These are phyloP conservation scores for Microbotryum scabiosae DNA, from an alignment of 1,284 basidiomycete genomes.

Conservation along the genomic window DNA sequence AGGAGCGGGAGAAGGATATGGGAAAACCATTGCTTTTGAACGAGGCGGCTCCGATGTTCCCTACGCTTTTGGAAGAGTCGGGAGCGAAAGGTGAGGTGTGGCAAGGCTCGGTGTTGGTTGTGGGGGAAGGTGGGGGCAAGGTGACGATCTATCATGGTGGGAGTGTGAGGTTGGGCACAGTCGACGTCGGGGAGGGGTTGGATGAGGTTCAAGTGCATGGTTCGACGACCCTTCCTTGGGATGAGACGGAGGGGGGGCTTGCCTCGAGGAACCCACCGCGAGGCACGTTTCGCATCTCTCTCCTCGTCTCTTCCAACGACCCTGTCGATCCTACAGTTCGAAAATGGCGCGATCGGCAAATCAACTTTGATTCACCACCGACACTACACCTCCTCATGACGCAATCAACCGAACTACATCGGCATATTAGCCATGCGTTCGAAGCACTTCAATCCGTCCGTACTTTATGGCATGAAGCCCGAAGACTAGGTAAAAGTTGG, in stretches of 20 bases:
- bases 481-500: slow-evolving; percentile 28
- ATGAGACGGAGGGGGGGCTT: too few species aligned
- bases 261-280: neutral
- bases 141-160: slow-evolving; percentile 18
- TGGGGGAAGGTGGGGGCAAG: slow-evolving; percentile 8
- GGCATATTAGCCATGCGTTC: slow-evolving; percentile 14
- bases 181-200: neutral
- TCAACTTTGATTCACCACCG: slow-evolving; percentile 1
- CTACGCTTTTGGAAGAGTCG: slow-evolving; percentile 7
- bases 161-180: slow-evolving; percentile 11
- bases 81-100: neutral
- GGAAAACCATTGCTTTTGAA: slow-evolving; percentile 11
- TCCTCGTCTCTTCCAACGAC: neutral
- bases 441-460: slow-evolving; percentile 21
- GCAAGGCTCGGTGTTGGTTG: slow-evolving; percentile 2
- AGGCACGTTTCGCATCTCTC: neutral
- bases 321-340: neutral
- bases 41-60: slow-evolving; percentile 1
- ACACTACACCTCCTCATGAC: slow-evolving; percentile 6
- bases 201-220: neutral
- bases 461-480: slow-evolving; percentile 21
- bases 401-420: slow-evolving; percentile 7
- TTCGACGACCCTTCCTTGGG: neutral
- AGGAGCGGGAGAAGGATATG: slow-evolving; percentile 21
- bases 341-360: neutral